Percentiles rank a stretch among this genome's conserved stretches.
Evolutionary conservation across 2,329 filamentous ascomycete species (phyloP).

Genomic region (Stachybotrys echinatus): DNA sequence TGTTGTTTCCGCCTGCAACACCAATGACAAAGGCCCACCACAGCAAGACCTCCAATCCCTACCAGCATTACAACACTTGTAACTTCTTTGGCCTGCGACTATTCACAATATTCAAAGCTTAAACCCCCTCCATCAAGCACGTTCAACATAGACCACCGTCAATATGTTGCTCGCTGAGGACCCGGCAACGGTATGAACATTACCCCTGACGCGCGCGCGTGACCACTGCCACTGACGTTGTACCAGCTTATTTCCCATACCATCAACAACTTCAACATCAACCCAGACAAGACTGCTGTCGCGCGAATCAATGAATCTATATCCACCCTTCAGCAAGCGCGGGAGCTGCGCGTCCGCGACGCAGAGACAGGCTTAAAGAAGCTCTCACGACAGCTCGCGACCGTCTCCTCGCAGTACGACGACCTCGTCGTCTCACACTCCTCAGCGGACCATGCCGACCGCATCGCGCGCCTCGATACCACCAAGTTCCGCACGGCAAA

Average conservation of each 20-base stretch:
- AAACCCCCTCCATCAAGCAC: too few species aligned
- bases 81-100: too few species aligned
- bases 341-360: conserved; percentile 69
- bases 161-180: conserved; percentile 94
- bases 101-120: too few species aligned
- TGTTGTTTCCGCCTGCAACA: too few species aligned
- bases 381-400: conserved; percentile 70
- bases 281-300: conserved; percentile 79
- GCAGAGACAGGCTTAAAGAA: conserved; percentile 63
- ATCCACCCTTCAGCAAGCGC: conserved; percentile 75
- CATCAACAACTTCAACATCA: conserved; percentile 90
- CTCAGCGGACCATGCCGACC: conserved; percentile 71
- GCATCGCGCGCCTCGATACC: conserved; percentile 83
- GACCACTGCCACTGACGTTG: background rate
- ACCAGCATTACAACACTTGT: too few species aligned
- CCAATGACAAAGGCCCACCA: too few species aligned
- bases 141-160: conserved; percentile 10
- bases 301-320: conserved; percentile 80
- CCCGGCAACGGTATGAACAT: conserved; percentile 71
- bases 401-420: conserved; percentile 68
- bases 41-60: too few species aligned
- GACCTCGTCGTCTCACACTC: conserved; percentile 74
- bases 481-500: conserved; percentile 96
- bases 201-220: background rate
- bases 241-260: conserved; percentile 82